A percentile compares a stretch with the other conserved stretches of the same genome.
Conservation (phyloP, 345 rosid species). For the Erysimum cheiranthoides region DNA sequence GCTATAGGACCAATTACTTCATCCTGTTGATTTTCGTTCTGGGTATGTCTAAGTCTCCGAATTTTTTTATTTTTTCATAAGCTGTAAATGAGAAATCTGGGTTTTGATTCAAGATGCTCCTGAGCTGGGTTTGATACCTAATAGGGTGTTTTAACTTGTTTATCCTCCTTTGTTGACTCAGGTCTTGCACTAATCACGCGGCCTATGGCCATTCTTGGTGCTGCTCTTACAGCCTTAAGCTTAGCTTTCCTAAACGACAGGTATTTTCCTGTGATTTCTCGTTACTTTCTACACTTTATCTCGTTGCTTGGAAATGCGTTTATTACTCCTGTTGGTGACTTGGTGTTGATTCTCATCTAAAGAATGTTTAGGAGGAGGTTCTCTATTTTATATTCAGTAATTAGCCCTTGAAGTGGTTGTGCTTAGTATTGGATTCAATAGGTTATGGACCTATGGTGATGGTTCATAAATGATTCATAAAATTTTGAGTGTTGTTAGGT, state of each 20-base stretch:
- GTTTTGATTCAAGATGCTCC: slow-evolving; percentile 11
- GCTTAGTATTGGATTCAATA: slow-evolving; percentile 1
- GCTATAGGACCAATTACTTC: slow-evolving; percentile 51
- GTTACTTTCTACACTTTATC: background rate
- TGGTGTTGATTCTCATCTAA: slow-evolving; percentile 7
- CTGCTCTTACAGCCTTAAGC: slow-evolving; percentile 48
- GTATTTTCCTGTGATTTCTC: slow-evolving; percentile 23
- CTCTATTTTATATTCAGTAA: background rate
- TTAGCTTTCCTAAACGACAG: slow-evolving; percentile 49
- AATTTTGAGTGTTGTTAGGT: background rate
- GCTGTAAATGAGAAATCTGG: slow-evolving; percentile 8
- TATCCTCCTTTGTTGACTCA: background rate
- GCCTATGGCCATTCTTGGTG: slow-evolving; percentile 43
- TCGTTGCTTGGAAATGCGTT: background rate
- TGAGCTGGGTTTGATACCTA: slow-evolving; percentile 13
- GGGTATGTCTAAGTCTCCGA: slow-evolving; percentile 29
- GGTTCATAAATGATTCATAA: background rate
- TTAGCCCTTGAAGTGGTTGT: background rate
- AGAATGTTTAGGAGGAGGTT: background rate
- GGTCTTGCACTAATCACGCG: slow-evolving; percentile 48
- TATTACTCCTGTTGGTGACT: background rate
- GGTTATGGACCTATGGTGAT: background rate
- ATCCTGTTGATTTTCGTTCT: slow-evolving; percentile 43
- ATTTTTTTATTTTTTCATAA: background rate
- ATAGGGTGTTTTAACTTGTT: background rate